A percentile compares a stretch with the other conserved stretches of the same genome.
These are phyloP conservation scores for Ogataea zsoltii DNA, from an alignment of 805 yeast species.

Conservation along the genomic window DNA sequence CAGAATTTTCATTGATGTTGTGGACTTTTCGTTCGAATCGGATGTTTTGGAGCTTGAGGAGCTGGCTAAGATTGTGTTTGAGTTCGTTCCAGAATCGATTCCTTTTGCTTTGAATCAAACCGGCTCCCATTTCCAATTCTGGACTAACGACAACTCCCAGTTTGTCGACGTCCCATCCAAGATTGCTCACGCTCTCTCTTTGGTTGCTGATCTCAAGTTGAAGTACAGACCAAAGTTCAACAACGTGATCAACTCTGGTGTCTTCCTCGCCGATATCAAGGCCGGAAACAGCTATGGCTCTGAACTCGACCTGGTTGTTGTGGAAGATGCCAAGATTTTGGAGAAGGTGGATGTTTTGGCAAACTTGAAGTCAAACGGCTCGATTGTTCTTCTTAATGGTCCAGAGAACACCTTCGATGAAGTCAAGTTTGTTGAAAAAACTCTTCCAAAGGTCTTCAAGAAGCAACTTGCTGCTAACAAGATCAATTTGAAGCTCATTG, in stretches of 20 bases:
- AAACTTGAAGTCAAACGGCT: constrained; percentile 56
- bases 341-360: constrained; percentile 61
- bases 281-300: constrained; percentile 42
- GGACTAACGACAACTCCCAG: constrained; percentile 68
- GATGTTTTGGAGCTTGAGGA: constrained; percentile 30
- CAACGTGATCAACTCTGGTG: constrained; percentile 71
- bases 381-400: constrained; percentile 46
- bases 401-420: constrained; percentile 42
- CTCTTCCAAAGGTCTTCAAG: constrained; percentile 55
- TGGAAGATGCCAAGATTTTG: constrained; percentile 61
- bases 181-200: constrained; percentile 68
- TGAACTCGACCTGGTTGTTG: constrained; percentile 61
- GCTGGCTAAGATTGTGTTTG: constrained; percentile 31
- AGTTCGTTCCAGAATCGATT: constrained; percentile 9
- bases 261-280: constrained; percentile 64
- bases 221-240: constrained; percentile 68
- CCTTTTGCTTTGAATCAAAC: constrained; percentile 35
- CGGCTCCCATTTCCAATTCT: constrained; percentile 52
- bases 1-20: constrained; percentile 46
- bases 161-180: constrained; percentile 58
- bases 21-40: constrained; percentile 48
- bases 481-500: constrained; percentile 56
- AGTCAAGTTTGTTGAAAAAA: constrained; percentile 48
- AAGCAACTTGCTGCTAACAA: constrained; percentile 52
- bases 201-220: constrained; percentile 54